A percentile compares a stretch with the other conserved stretches of the same genome.
These are phyloP conservation scores for Lepidium didymum DNA, from an alignment of 345 rosid species.

Conservation along the genomic window DNA sequence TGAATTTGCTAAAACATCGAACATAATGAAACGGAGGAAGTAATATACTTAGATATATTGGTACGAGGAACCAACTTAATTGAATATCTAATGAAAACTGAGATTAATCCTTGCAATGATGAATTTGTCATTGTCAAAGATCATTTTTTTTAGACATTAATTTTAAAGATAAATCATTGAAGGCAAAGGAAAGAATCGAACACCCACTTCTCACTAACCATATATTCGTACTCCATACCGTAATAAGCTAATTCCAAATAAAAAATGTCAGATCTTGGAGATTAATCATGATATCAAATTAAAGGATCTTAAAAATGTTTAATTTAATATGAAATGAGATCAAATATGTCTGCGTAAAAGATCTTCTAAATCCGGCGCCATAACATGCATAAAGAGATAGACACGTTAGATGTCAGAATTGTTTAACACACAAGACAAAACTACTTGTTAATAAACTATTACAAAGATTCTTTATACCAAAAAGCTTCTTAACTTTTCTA, in stretches of 20 bases:
- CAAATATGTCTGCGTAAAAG: constrained; percentile 26
- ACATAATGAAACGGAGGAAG: no score
- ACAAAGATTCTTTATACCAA: constrained; percentile 8
- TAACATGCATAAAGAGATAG: constrained; percentile 23
- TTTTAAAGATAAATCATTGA: neutral
- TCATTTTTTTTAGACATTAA: neutral
- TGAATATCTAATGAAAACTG: constrained; percentile 1
- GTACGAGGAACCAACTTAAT: neutral
- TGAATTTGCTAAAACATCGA: no score
- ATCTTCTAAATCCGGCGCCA: constrained; percentile 33
- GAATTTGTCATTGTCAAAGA: constrained; percentile 10
- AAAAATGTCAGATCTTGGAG: constrained; percentile 5
- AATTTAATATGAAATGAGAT: neutral
- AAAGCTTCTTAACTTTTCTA: neutral
- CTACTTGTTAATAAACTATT: constrained; percentile 14
- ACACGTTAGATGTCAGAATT: constrained; percentile 27
- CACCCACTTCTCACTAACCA: constrained; percentile 29
- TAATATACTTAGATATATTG: neutral
- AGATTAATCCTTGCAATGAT: constrained; percentile 1
- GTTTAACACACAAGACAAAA: constrained; percentile 24
- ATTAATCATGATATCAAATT: constrained; percentile 14
- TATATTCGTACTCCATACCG: constrained; percentile 17
- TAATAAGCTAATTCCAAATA: neutral
- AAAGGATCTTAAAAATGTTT: neutral
- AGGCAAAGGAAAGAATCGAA: neutral